phyloP scores from a whole-genome alignment of 2,329 filamentous ascomycete genomes.

The Akanthomyces uredinophilus region DNA sequence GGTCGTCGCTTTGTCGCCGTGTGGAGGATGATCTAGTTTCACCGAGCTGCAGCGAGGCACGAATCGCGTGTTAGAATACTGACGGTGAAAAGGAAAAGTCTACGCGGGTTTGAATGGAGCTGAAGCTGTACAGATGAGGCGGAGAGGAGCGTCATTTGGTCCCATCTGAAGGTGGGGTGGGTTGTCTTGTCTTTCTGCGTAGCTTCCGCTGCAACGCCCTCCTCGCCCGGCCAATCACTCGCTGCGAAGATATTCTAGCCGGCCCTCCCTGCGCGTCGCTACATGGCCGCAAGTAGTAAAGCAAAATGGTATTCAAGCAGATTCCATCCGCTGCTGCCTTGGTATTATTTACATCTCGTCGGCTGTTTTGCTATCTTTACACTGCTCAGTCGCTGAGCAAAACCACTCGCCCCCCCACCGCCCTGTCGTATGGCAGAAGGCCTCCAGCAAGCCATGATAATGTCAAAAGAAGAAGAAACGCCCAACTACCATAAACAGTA shows the following conservation, averaged over 20 bases:
- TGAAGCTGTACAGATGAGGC: not conserved
- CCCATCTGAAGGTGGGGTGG: not conserved
- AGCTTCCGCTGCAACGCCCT: not conserved
- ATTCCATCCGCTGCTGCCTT: not conserved
- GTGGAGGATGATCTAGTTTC: too few relatives aligned
- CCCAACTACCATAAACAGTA: not conserved
- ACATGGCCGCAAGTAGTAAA: not conserved
- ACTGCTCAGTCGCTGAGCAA: slow-evolving; percentile 1
- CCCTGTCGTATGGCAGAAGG: not conserved
- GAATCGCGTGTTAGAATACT: not conserved
- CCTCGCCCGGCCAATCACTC: not conserved
- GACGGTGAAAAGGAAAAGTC: not conserved
- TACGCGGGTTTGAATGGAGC: not conserved
- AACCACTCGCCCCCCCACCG: not conserved
- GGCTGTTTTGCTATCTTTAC: slow-evolving; percentile 1
- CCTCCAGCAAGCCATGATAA: not conserved
- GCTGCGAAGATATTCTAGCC: too few relatives aligned
- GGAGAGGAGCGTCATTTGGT: slow-evolving; percentile 9
- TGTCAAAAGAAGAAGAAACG: not conserved
- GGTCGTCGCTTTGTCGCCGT: not conserved
- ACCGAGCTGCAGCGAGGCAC: not conserved
- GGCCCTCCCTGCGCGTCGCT: too few relatives aligned
- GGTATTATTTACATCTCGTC: not conserved
- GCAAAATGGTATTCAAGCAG: not conserved
- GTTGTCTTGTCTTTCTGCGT: not conserved